These are phyloP conservation scores for Monosporascus cannonballus DNA, from an alignment of 2,329 filamentous ascomycete species.

Conservation along the genomic window DNA sequence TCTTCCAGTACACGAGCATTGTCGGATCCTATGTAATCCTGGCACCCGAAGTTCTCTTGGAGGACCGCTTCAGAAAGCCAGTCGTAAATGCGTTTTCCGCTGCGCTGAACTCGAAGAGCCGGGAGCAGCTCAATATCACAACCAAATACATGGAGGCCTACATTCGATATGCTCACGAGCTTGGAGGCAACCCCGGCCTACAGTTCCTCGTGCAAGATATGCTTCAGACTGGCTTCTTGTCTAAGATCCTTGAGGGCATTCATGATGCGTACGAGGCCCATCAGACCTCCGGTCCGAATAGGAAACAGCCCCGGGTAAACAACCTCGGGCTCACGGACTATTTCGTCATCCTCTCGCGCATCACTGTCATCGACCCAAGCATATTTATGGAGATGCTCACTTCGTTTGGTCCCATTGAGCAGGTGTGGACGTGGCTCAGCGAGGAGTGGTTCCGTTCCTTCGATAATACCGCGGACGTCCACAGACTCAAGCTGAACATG, in stretches of 20 bases:
- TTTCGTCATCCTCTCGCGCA: constrained; percentile 72
- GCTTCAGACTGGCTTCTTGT: constrained; percentile 55
- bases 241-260: constrained; percentile 58
- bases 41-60: constrained; percentile 60
- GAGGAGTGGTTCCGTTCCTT: constrained; percentile 64
- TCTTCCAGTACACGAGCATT: constrained; percentile 56
- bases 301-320: constrained; percentile 62
- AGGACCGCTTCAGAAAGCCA: constrained; percentile 46
- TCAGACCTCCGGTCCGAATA: constrained; percentile 76
- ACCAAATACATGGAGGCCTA: constrained; percentile 59
- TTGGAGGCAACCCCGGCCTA: constrained; percentile 57
- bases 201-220: constrained; percentile 60
- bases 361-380: constrained; percentile 66
- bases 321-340: constrained; percentile 79
- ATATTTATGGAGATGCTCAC: constrained; percentile 57
- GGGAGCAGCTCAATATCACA: constrained; percentile 53
- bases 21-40: constrained; percentile 66
- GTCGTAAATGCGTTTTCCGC: constrained; percentile 43
- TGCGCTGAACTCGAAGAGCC: constrained; percentile 45
- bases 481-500: constrained; percentile 64
- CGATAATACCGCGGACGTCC: constrained; percentile 59
- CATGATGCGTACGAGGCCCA: constrained; percentile 66
- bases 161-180: constrained; percentile 54
- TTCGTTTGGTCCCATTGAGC: constrained; percentile 38
- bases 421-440: constrained; percentile 55